Evolutionary conservation across 345 rosid species (phyloP).

Genomic region (Cardamine chenopodiifolia): DNA sequence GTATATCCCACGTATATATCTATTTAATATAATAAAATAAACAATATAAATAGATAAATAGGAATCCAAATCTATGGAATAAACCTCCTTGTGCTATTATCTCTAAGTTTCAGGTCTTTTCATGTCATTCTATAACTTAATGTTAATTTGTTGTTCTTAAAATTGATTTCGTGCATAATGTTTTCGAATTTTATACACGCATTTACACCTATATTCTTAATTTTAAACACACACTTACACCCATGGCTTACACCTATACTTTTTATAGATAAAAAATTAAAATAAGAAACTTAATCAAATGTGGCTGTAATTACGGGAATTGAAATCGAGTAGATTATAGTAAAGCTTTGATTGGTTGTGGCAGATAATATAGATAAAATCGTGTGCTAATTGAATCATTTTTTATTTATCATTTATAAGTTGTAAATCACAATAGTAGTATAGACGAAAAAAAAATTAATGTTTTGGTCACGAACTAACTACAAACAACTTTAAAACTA

Average conservation of each 20-base stretch:
- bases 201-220: neutral
- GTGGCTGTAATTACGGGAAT: neutral
- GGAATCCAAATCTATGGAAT: constrained; percentile 42
- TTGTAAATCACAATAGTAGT: no score
- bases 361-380: neutral
- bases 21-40: constrained; percentile 2
- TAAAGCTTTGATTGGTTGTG: neutral
- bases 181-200: neutral
- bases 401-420: no score
- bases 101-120: constrained; percentile 27
- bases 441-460: no score
- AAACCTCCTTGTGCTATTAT: constrained; percentile 32
- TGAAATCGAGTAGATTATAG: neutral
- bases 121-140: constrained; percentile 21
- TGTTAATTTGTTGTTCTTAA: neutral
- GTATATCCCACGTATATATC: constrained; percentile 37
- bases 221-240: neutral
- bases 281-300: neutral
- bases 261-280: neutral
- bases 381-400: no score
- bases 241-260: neutral
- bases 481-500: no score
- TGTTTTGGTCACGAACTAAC: neutral
- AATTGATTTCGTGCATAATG: constrained; percentile 13
- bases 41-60: constrained; percentile 34